Evolutionary conservation across 441 rosid genomes (phyloP).

Genomic region (Theobroma grandiflorum): DNA sequence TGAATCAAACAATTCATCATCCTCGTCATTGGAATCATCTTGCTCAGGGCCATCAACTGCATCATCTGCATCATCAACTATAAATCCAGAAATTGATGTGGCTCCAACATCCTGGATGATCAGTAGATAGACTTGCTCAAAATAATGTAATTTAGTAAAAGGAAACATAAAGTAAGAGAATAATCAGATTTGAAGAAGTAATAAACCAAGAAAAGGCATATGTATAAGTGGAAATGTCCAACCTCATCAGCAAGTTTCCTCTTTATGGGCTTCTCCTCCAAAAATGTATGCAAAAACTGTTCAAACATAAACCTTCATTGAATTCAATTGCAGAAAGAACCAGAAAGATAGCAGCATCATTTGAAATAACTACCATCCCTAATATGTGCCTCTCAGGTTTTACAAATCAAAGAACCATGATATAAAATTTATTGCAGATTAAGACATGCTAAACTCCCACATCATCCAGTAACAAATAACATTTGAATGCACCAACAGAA

Average conservation of each 20-base stretch:
- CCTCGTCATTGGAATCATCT: slow-evolving; percentile 54
- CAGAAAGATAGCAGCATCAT: slow-evolving; percentile 1
- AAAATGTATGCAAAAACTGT: slow-evolving; percentile 71
- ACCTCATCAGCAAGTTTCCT: slow-evolving; percentile 71
- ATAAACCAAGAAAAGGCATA: slow-evolving; percentile 17
- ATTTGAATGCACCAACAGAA: not conserved
- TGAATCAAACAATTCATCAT: slow-evolving; percentile 64
- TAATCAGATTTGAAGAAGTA: not conserved
- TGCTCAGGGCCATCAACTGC: slow-evolving; percentile 48
- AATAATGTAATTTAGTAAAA: slow-evolving; percentile 25
- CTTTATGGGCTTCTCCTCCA: slow-evolving; percentile 68
- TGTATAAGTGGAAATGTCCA: slow-evolving; percentile 21
- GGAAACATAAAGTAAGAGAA: not conserved
- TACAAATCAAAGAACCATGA: not conserved
- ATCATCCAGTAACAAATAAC: not conserved
- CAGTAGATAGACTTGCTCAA: slow-evolving; percentile 8
- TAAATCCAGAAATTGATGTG: slow-evolving; percentile 52
- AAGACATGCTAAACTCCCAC: slow-evolving; percentile 18
- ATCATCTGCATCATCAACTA: slow-evolving; percentile 61
- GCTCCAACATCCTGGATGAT: slow-evolving; percentile 52
- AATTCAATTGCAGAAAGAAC: slow-evolving; percentile 17
- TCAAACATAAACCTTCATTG: slow-evolving; percentile 29
- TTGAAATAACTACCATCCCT: not conserved
- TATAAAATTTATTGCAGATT: not conserved
- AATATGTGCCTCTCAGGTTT: not conserved